These are phyloP conservation scores for Fusarium sp. DNA, from an alignment of 2,329 filamentous ascomycete species.

Conservation along the genomic window DNA sequence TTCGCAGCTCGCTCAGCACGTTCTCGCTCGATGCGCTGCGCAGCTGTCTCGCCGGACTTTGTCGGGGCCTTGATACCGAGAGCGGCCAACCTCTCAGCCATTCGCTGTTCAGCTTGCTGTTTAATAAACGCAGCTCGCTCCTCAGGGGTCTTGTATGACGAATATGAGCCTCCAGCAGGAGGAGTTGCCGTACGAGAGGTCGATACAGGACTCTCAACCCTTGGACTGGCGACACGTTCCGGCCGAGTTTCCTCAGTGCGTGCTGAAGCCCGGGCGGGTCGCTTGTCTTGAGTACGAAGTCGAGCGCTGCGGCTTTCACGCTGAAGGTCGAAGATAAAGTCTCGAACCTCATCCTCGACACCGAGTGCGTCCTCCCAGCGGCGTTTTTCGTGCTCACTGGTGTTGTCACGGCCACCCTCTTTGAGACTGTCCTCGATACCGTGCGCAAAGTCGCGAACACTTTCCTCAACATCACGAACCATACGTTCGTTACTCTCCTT, in stretches of 20 bases:
- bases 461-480: slow-evolving; percentile 96
- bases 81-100: slow-evolving; percentile 94
- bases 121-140: slow-evolving; percentile 96
- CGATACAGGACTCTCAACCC: slow-evolving; percentile 62
- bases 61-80: slow-evolving; percentile 86
- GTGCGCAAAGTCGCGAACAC: slow-evolving; percentile 85
- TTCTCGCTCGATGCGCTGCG: slow-evolving; percentile 89
- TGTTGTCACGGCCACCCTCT: slow-evolving; percentile 77
- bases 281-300: slow-evolving; percentile 68
- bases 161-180: slow-evolving; percentile 72
- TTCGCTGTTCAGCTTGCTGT: slow-evolving; percentile 94
- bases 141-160: slow-evolving; percentile 88
- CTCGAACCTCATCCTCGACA: slow-evolving; percentile 94
- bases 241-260: slow-evolving; percentile 56
- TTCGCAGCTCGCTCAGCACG: slow-evolving; percentile 87
- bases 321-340: slow-evolving; percentile 97
- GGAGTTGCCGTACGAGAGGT: slow-evolving; percentile 60
- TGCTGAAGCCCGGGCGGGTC: slow-evolving; percentile 53
- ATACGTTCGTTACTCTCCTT: slow-evolving; percentile 95
- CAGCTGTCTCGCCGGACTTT: slow-evolving; percentile 81
- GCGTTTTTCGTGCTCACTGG: slow-evolving; percentile 87
- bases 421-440: slow-evolving; percentile 89
- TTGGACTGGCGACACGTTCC: slow-evolving; percentile 52
- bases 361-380: slow-evolving; percentile 96
- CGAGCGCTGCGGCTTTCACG: slow-evolving; percentile 82